Conservation (phyloP, 2,329 filamentous ascomycete genomes). For the Salinomyces thailandicus region DNA sequence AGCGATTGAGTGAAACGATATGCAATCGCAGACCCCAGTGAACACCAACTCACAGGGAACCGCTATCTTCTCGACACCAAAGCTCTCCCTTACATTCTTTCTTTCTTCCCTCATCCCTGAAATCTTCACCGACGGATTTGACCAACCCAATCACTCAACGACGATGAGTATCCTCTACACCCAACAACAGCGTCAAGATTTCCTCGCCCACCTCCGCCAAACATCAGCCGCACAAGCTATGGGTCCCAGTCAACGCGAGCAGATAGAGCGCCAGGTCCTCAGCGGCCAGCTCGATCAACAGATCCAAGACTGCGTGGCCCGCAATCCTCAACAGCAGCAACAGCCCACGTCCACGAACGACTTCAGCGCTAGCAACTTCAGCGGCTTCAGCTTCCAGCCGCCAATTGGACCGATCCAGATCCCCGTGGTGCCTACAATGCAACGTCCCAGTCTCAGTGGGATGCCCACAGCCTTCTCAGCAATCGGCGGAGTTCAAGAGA, state of each 20-base stretch:
- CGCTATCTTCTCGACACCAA: too few species aligned
- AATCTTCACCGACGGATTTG: background rate
- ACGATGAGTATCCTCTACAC: too few species aligned
- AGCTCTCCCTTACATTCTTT: background rate
- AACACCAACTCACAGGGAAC: background rate
- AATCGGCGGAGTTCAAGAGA: background rate
- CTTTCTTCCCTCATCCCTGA: background rate
- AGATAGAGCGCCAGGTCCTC: background rate
- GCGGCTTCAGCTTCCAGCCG: background rate
- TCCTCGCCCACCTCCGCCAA: slow-evolving; percentile 2
- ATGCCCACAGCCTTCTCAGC: background rate
- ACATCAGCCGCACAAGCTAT: background rate
- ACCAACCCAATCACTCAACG: background rate
- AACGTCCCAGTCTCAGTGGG: background rate
- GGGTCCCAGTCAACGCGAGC: background rate
- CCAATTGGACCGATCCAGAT: background rate
- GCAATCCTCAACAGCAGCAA: background rate
- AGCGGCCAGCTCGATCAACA: background rate
- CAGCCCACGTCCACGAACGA: too few species aligned
- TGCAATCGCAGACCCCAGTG: background rate
- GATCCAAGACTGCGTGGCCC: background rate
- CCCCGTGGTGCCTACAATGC: background rate
- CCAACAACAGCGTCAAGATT: slow-evolving; percentile 1
- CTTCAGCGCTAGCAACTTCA: background rate
- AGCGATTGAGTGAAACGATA: background rate